Conservation (phyloP, 1,284 basidiomycete genomes). For the Sporisorium exsertum region DNA sequence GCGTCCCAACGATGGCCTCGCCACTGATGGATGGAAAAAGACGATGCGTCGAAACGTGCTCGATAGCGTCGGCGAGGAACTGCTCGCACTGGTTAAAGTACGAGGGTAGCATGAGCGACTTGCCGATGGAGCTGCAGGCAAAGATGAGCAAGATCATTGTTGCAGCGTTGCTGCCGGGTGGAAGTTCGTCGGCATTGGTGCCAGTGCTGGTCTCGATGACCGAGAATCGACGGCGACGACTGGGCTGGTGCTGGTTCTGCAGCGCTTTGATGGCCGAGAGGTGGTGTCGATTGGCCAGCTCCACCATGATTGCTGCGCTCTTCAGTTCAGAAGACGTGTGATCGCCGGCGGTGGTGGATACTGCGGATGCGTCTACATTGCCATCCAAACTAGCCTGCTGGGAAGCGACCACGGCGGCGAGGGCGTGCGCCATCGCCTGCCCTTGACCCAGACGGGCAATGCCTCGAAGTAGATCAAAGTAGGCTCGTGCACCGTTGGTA, state of each 20-base stretch:
- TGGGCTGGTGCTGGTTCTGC: slow-evolving; percentile 41
- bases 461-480: slow-evolving; percentile 29
- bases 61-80: slow-evolving; percentile 43
- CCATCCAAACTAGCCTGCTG: slow-evolving; percentile 14
- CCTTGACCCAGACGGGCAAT: slow-evolving; percentile 38
- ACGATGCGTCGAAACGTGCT: slow-evolving; percentile 39
- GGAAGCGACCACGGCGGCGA: slow-evolving; percentile 35
- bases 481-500: slow-evolving; percentile 33
- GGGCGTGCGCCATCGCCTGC: slow-evolving; percentile 47
- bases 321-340: not conserved
- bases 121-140: slow-evolving; percentile 37
- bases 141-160: slow-evolving; percentile 45
- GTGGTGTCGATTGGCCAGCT: slow-evolving; percentile 45
- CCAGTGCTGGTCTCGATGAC: slow-evolving; percentile 37
- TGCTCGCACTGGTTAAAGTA: slow-evolving; percentile 53
- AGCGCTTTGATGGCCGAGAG: slow-evolving; percentile 44
- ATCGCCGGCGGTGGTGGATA: not conserved
- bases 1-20: slow-evolving; percentile 16
- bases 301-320: slow-evolving; percentile 11
- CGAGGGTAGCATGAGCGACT: slow-evolving; percentile 49
- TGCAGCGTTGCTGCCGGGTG: slow-evolving; percentile 37
- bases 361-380: too few relatives aligned
- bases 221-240: slow-evolving; percentile 47
- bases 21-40: slow-evolving; percentile 38
- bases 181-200: slow-evolving; percentile 25